Conservation (phyloP, 2,329 filamentous ascomycete species). For the Colletotrichum godetiae region DNA sequence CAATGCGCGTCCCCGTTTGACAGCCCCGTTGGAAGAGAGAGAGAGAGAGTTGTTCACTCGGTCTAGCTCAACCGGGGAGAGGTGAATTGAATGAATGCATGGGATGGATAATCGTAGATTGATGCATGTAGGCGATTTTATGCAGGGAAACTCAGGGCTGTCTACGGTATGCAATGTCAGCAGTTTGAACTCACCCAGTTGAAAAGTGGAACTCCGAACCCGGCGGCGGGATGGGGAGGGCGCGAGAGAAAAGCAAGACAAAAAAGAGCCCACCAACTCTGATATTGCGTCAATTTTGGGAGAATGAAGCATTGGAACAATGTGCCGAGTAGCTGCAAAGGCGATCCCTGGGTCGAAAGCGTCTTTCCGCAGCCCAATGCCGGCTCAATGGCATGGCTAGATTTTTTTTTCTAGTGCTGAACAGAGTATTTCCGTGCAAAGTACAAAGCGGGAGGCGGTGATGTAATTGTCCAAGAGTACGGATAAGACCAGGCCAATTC, state of each 20-base stretch:
- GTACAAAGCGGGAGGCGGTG: not conserved
- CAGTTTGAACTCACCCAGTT: not conserved
- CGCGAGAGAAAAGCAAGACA: not conserved
- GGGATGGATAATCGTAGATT: not conserved
- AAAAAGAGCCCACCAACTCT: conserved; percentile 4
- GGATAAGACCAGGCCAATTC: not conserved
- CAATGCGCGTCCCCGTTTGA: conserved; percentile 7
- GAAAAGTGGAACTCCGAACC: conserved; percentile 21
- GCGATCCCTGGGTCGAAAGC: not conserved
- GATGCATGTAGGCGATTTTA: conserved; percentile 26
- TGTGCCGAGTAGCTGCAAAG: not conserved
- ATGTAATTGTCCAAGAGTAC: conserved; percentile 17
- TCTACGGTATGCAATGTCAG: not conserved
- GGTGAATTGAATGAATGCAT: not conserved
- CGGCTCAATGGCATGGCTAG: conserved; percentile 15
- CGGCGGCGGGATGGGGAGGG: conserved; percentile 9
- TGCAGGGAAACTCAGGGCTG: not conserved
- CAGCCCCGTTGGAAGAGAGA: conserved; percentile 6
- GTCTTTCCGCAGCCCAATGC: conserved; percentile 1
- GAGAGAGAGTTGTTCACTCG: not conserved
- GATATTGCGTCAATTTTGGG: conserved; percentile 20
- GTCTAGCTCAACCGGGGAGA: not conserved
- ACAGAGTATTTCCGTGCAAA: not conserved
- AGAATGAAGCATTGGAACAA: not conserved
- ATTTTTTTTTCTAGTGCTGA: not conserved